Base-by-base conservation (phyloP, 306 rosid species). In the Prunus armeniaca region DNA sequence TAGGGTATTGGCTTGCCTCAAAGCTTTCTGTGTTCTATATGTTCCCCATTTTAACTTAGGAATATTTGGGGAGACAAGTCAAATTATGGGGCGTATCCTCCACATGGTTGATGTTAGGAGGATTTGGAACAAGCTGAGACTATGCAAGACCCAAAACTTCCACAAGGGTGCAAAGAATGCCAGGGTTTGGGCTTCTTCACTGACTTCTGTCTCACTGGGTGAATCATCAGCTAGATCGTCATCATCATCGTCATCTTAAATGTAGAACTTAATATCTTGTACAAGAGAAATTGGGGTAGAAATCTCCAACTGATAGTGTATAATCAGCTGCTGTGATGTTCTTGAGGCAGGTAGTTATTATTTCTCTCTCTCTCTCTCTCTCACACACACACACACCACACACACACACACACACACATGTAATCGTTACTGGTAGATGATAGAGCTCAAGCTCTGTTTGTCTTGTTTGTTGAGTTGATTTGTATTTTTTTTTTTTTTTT, bases 151-250 rank as follows among this genome's bases (percentile, higher is more conserved):
- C 43, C 79, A 89, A 78, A 89, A 81, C 83, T 85, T 90, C 73
- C 98, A 83, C n/a, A 85, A 84, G 78, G 86, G 93, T 24, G 89
- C 90, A 0, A 86, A 77, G 83, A 90, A 83, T 24, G 96, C 89
- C 18, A 67, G 86, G 75, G 96, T 88, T 71, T 92, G 92, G 97
- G 93, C 91, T 1, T 91, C 97, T 15, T 90, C 97, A 73, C 79
- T 92, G 63, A 83, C 91, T 51, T 88, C 93, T 6, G 96, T 92
- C 71, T 89, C 97, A 17, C 79, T 88, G 73, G 93, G 91, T 2
- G 81, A 91, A 74, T 79, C 93, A 22, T 82, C 85, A 2, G 78
- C 84, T 41, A 84, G 75, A 66, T 79, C 74, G 8, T 79, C 79
- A 18, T 79, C 74, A 5, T 79, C 79, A 18, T 78, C 67, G 13